Evolutionary conservation across 2,329 filamentous ascomycete species (phyloP), one percentile per base, ranked within the genome.

Genomic region (Diaporthe ampelina): DNA sequence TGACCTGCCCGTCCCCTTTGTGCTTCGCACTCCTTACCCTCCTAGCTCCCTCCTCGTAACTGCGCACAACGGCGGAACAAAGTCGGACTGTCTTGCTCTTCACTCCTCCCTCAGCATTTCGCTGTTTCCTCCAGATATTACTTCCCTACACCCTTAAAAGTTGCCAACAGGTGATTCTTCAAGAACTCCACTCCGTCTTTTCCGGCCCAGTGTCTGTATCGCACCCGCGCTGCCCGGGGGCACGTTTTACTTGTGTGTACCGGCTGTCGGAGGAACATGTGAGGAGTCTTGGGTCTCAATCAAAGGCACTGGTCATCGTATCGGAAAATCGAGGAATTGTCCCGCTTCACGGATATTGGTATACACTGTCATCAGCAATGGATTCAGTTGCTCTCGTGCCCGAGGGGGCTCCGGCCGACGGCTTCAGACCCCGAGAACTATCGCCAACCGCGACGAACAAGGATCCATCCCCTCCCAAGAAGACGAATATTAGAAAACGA

Each of bases 401-500:
- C 59, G 74, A 73, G 40, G 54, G 70, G 29, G 24, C 68, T 37
- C 73, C 77, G 69, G 78, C 78, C 70, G 73, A 78, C 65, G 75
- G 78, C 35, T 77, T 81, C 50, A 82, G 82, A 73, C 78, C 78
- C 21, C 78, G 80, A 52, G 79, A 83, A 43, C 77, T 81, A 6
- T 81, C 81, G 35, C 82, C 80, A 74, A 81, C 77, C 76, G 81
- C 40, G 83, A 81, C 70, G 21, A 82, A 82, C 17, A 82, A 83
- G 35, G 85, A 85, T 15, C 85, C 87, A 61, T 78, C 81, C n/a
- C 83, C 82, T 69, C 80, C 83, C 29, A 89, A 87, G 78, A 90
- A 87, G 78, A 78, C 83, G 3, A 82, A 86, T 24, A 83, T 85
- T 29, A 89, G 90, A 78, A 94, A 92, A 82, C 88, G 95, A 79